Base-by-base conservation (phyloP, 441 rosid species). In the Pelargonium myrrhifolium region DNA sequence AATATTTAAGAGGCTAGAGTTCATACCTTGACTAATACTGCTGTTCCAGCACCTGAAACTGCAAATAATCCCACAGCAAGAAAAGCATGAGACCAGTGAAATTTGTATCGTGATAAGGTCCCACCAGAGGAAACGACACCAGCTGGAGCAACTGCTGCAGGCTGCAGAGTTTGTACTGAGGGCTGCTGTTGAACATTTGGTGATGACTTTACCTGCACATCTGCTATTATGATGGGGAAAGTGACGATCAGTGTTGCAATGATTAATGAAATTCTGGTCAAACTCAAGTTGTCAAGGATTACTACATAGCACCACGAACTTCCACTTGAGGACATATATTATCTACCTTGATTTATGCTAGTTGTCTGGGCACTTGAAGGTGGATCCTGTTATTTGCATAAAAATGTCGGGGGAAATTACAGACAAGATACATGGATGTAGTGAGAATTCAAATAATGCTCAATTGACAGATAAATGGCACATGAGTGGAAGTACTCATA, bases 21-120 rank as follows among this genome's bases (percentile, higher is more conserved):
- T 11, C 14, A 62, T 74, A 91, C 99, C 99, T 94, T 91, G 1
- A 91, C 68, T 64, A 88, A 74, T 49, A 91, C 74, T 75, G 84
- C 91, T 21, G 93, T 84, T 67, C 97, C 96, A 64, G 92, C 96
- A 79, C 97, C 93, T 61, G 97, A 89, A 62, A 78, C 90, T 21
- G 97, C 95, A 69, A 93, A 71, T 28, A 87, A 65, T 62, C 97
- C 97, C 12, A 93, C 80, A 68, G 92, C 91, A 74, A 76, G 67
- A 80, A 83, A 71, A 72, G 89, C 96, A 82, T 93, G 93, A 75
- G 85, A 88, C 97, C 96, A 93, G 66, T 82, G 87, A 82, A 87
- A 87, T 21, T 73, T 81, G 6, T 65, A 59, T 28, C 53, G 71
- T 9, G 82, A 58, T 69, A 78, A 74, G 11, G 81, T 67, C 58